Conservation (phyloP, 2,329 filamentous ascomycete species). For the Rhynchosporium agropyri region DNA sequence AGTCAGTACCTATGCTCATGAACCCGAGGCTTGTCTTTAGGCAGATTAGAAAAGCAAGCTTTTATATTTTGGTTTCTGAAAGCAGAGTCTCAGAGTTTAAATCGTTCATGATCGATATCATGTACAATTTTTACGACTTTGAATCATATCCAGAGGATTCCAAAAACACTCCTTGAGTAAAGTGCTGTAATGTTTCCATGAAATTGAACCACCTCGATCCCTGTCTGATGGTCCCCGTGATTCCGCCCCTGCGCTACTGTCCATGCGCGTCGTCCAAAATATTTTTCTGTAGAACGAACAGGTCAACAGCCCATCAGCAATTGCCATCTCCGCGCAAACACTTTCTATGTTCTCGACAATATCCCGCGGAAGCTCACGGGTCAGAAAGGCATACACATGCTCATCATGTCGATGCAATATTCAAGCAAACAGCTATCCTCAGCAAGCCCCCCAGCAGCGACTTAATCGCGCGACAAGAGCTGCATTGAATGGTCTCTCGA, state of each 20-base stretch:
- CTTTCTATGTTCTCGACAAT: slow-evolving; percentile 36
- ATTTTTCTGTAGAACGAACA: slow-evolving; percentile 8
- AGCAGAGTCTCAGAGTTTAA: no score
- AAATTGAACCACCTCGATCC: background rate
- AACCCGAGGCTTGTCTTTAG: no score
- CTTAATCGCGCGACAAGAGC: slow-evolving; percentile 15
- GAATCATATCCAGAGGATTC: no score
- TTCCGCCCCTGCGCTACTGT: background rate
- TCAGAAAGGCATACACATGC: slow-evolving; percentile 32
- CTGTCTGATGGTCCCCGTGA: background rate
- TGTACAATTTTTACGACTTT: no score
- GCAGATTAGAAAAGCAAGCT: no score
- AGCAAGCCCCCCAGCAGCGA: background rate
- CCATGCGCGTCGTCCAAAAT: slow-evolving; percentile 2
- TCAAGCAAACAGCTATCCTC: slow-evolving; percentile 15
- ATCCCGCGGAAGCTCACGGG: slow-evolving; percentile 30
- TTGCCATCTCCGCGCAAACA: background rate
- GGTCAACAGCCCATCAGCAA: background rate
- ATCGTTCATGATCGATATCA: no score
- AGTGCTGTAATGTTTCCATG: no score
- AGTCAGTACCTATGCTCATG: no score
- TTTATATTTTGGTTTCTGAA: no score
- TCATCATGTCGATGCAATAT: slow-evolving; percentile 33
- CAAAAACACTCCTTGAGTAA: no score
- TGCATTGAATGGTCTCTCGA: slow-evolving; percentile 10